Evolutionary conservation across 2,329 filamentous ascomycete genomes (phyloP).

Genomic region (Trichoderma brevicompactum): DNA sequence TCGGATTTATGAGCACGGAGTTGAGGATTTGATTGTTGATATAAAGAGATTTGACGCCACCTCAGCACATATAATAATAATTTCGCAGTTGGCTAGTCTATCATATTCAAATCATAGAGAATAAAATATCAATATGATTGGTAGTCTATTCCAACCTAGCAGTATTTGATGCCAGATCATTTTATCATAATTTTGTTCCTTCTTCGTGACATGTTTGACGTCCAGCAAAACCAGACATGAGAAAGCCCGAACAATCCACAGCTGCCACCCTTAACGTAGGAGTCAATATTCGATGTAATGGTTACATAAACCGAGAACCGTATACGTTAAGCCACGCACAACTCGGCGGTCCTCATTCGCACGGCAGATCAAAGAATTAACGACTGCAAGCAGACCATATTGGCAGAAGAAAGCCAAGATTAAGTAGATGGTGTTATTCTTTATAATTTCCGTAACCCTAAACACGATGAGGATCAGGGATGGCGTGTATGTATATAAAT

Average conservation of each 20-base stretch:
- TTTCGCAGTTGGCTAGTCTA: background rate
- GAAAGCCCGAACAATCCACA: too few relatives aligned
- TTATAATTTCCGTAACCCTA: background rate
- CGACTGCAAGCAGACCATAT: background rate
- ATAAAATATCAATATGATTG: too few relatives aligned
- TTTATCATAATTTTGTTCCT: too few relatives aligned
- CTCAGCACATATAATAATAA: background rate
- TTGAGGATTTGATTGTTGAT: background rate
- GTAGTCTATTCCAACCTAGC: too few relatives aligned
- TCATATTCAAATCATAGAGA: too few relatives aligned
- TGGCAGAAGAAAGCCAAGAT: background rate
- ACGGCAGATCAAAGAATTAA: background rate
- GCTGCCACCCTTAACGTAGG: too few relatives aligned
- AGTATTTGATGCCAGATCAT: too few relatives aligned
- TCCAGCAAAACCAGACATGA: too few relatives aligned
- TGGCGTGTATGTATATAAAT: background rate
- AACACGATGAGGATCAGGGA: background rate
- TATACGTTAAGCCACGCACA: too few relatives aligned
- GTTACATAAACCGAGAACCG: background rate
- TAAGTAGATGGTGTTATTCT: background rate
- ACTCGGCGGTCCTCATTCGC: too few relatives aligned
- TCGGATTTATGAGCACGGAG: conserved; percentile 9
- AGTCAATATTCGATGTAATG: too few relatives aligned
- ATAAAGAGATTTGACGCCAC: background rate
- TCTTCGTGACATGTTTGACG: too few relatives aligned